A percentile compares a stretch with the other conserved stretches of the same genome.
These are phyloP conservation scores for Lactarius tabidus DNA, from an alignment of 768 basidiomycete genomes.

Conservation along the genomic window DNA sequence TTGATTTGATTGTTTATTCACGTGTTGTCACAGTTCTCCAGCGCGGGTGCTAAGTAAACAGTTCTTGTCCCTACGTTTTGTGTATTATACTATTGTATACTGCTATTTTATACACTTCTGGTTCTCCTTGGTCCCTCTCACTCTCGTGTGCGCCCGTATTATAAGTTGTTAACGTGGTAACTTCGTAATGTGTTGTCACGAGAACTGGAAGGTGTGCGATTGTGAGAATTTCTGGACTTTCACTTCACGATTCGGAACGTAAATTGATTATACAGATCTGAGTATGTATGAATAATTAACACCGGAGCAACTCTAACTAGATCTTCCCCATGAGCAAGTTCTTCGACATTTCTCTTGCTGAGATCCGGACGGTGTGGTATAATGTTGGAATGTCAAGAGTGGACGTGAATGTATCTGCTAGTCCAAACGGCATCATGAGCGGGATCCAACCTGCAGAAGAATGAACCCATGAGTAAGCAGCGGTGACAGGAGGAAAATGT, in stretches of 20 bases:
- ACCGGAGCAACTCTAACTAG: conserved; percentile 35
- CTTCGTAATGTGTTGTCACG: no score
- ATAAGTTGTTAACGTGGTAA: no score
- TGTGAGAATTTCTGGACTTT: no score
- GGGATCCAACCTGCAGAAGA: conserved; percentile 87
- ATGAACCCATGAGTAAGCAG: not conserved
- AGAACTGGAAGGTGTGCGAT: no score
- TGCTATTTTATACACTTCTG: conserved; percentile 28
- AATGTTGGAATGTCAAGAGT: conserved; percentile 85
- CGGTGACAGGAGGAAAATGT: not conserved
- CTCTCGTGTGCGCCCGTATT: no score
- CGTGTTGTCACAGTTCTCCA: conserved; percentile 52
- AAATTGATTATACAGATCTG: not conserved
- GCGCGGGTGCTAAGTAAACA: conserved; percentile 60
- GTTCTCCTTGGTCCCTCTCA: not conserved
- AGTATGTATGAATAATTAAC: not conserved
- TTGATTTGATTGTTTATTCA: conserved; percentile 8
- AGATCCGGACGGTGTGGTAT: conserved; percentile 71
- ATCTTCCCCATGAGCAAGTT: conserved; percentile 89
- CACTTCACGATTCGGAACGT: not conserved
- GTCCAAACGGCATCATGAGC: conserved; percentile 91
- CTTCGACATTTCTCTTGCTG: conserved; percentile 74
- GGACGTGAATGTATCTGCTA: conserved; percentile 79
- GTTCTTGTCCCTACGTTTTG: conserved; percentile 10
- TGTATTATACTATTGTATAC: conserved; percentile 30